Conservation (phyloP, 1,139 yeast genomes). For the Yamadazyma blattariae region DNA sequence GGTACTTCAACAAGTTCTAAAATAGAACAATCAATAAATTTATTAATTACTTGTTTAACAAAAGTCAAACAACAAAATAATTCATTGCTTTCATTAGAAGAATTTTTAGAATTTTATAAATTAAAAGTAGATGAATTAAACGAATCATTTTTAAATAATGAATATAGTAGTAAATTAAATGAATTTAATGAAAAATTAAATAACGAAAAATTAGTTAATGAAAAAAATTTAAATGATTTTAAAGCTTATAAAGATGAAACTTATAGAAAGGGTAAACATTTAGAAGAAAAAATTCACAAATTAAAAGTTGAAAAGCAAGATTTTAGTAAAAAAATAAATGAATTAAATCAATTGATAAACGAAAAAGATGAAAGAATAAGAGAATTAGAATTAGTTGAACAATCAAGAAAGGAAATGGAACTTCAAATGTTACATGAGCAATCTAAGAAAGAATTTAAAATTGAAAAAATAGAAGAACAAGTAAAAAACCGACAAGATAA, state of each 20-base stretch:
- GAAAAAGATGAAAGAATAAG: constrained; percentile 3
- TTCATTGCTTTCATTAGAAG: constrained; percentile 28
- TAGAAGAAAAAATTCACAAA: constrained; percentile 17
- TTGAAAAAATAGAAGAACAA: constrained; percentile 1
- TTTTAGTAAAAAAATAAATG: constrained; percentile 12
- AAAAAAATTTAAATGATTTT: constrained; percentile 19
- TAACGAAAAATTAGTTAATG: constrained; percentile 18
- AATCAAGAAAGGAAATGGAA: background rate
- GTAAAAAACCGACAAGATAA: background rate
- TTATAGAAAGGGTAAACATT: constrained; percentile 15
- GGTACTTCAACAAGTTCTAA: constrained; percentile 55
- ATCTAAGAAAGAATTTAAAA: background rate
- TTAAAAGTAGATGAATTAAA: constrained; percentile 27
- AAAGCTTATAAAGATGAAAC: constrained; percentile 19
- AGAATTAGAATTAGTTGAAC: constrained; percentile 1
- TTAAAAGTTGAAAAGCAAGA: constrained; percentile 18
- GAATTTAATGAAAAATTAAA: constrained; percentile 20
- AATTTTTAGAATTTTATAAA: constrained; percentile 30
- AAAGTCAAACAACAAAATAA: constrained; percentile 37
- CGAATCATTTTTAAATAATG: constrained; percentile 21
- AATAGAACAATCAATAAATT: constrained; percentile 38
- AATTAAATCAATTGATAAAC: constrained; percentile 2
- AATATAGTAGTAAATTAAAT: constrained; percentile 20
- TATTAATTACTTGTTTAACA: constrained; percentile 27
- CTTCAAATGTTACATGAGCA: background rate